phyloP scores from a whole-genome alignment of 148 eudicot species.

The Rhododendron mucronatum region DNA sequence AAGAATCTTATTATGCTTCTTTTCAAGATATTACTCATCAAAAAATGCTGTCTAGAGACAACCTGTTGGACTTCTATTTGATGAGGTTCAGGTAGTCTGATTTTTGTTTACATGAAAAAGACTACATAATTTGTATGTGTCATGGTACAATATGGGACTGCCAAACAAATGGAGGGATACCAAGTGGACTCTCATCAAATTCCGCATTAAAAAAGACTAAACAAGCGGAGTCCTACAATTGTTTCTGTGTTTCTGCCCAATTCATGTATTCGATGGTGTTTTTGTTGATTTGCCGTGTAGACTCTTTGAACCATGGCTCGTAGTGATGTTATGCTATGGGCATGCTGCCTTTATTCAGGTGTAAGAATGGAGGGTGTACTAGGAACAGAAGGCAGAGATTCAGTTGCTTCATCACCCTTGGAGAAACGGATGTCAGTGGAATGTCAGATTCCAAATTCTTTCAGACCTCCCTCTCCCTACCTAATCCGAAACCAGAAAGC shows the following conservation, averaged over 20 bases:
- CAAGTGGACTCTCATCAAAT: background rate
- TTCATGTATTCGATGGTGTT: background rate
- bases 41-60: background rate
- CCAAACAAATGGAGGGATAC: background rate
- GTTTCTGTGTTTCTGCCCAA: conserved; percentile 1
- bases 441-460: conserved; percentile 30
- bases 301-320: background rate
- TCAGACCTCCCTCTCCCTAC: conserved; percentile 30
- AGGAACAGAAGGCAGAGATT: conserved; percentile 22
- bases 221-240: background rate
- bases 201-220: background rate
- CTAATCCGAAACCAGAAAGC: conserved; percentile 29
- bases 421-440: conserved; percentile 39
- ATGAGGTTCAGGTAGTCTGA: background rate
- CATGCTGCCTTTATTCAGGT: conserved; percentile 27
- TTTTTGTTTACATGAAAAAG: background rate
- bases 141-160: background rate
- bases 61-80: background rate
- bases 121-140: background rate
- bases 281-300: conserved; percentile 3
- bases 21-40: background rate
- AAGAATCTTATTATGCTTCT: background rate
- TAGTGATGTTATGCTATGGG: background rate
- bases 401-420: conserved; percentile 39
- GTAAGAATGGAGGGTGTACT: conserved; percentile 16